Percentiles rank a stretch among this genome's conserved stretches.
Conservation (phyloP, 2,329 filamentous ascomycete genomes). For the Colletotrichum ledebouriae region DNA sequence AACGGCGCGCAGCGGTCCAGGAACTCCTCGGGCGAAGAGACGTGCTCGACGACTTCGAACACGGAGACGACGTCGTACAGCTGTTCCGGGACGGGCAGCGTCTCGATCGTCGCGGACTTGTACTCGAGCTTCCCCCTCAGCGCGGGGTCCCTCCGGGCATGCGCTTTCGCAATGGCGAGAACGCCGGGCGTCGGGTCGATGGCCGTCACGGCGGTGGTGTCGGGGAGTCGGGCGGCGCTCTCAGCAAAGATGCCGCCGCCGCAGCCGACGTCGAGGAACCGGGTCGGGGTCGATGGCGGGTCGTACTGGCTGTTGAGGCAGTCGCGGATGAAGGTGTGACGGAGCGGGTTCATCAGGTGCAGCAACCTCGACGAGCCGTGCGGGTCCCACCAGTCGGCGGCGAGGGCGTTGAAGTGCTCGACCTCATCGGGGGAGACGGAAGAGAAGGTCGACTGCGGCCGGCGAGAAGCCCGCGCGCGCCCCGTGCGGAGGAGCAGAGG, state of each 20-base stretch:
- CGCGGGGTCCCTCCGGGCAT: conserved; percentile 80
- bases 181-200: conserved; percentile 84
- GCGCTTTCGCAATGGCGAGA: conserved; percentile 79
- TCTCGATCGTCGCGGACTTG: conserved; percentile 82
- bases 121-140: conserved; percentile 78
- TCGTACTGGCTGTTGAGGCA: conserved; percentile 72
- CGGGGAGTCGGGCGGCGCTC: conserved; percentile 77
- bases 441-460: conserved; percentile 57
- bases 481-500: not conserved
- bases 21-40: conserved; percentile 81
- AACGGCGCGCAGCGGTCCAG: conserved; percentile 79
- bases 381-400: conserved; percentile 97
- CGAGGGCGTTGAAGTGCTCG: conserved; percentile 93
- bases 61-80: conserved; percentile 85
- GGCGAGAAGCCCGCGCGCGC: not conserved
- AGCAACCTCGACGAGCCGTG: conserved; percentile 91
- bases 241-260: conserved; percentile 98
- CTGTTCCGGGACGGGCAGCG: conserved; percentile 59
- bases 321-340: conserved; percentile 87
- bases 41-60: conserved; percentile 97
- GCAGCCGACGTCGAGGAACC: conserved; percentile 93
- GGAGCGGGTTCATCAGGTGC: conserved; percentile 97
- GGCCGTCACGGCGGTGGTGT: conserved; percentile 75
- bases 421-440: conserved; percentile 92
- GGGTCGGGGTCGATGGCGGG: conserved; percentile 51